Base-by-base conservation (phyloP, 306 rosid species). In the Casuarina cunninghamiana region DNA sequence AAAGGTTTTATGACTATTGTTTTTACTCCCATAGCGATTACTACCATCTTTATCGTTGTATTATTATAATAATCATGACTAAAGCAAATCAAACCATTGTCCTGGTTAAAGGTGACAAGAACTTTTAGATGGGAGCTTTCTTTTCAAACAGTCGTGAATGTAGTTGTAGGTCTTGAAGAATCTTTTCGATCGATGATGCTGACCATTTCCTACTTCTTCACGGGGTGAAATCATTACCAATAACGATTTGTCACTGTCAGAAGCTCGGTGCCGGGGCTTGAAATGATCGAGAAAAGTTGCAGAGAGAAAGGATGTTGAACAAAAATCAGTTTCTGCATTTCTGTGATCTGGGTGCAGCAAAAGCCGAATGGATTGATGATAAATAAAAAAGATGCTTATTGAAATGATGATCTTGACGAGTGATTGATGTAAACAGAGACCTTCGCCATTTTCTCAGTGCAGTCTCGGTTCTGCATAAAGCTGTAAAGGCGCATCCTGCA, bases 171-270 rank as follows among this genome's bases (percentile, higher is more conserved):
- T 26, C 32, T 26, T 26, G 32, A 26, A 26, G 32, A 26, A 26
- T 26, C 32, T 26, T 26, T 26, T 26, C 32, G 32, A 26, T 26
- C 32, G 32, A 26, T 26, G 32, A 26, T 26, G 32, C 32, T 26
- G 78, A 79, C 42, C 61, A 72, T 72, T 19, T 73, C 62, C 69
- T 16, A 45, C 67, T 42, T 5, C 6, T 17, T 51, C 77, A n/a
- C 74, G 48, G 37, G 37, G 62, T 61, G 74, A 75, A 79, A 75
- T 78, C 57, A 69, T 83, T 78, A 74, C 83, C 83, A 74, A 70
- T 69, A 60, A 48, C 32, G 54, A 65, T 60, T 75, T 74, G 73
- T 60, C 69, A 62, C 75, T 42, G 65, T 19, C 0, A n/a, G 21
- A 72, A 62, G 17, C 43, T 5, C 12, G 43, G 65, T 62, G 45